A percentile compares a stretch with the other conserved stretches of the same genome.
Conservation (phyloP, 108 stramenopile genomes). For the Conticribra weissflogii region DNA sequence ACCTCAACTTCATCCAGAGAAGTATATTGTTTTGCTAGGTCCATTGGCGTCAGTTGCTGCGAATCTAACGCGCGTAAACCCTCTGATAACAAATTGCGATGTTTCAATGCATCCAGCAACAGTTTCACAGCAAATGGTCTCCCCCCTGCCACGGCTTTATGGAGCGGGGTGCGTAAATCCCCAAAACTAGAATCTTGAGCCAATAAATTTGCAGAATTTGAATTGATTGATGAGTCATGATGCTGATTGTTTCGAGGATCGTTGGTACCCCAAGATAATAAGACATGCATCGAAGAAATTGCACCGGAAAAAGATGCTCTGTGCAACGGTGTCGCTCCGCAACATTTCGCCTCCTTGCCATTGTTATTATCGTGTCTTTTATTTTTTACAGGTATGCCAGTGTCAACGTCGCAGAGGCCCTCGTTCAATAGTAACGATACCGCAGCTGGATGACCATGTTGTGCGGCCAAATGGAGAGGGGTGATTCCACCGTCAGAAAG, state of each 20-base stretch:
- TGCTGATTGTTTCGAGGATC: not conserved
- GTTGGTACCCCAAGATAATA: conserved; percentile 52
- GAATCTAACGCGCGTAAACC: conserved; percentile 32
- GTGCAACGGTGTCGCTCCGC: conserved; percentile 79
- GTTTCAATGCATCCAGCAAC: conserved; percentile 56
- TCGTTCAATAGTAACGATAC: conserved; percentile 57
- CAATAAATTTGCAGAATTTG: conserved; percentile 47
- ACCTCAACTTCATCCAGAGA: conserved; percentile 28
- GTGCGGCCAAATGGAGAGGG: conserved; percentile 78
- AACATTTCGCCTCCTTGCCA: not conserved
- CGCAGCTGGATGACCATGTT: conserved; percentile 77
- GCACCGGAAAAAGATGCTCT: conserved; percentile 85
- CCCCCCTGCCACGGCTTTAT: conserved; percentile 87
- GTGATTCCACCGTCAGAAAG: conserved; percentile 48
- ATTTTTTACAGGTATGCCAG: conserved; percentile 11
- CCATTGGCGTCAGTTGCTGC: conserved; percentile 44
- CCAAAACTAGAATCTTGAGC: conserved; percentile 78
- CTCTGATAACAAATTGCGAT: conserved; percentile 23
- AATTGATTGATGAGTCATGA: no score
- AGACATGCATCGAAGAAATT: conserved; percentile 68
- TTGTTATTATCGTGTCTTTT: no score
- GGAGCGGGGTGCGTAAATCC: conserved; percentile 75
- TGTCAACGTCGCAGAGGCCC: conserved; percentile 56
- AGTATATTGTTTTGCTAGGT: conserved; percentile 55
- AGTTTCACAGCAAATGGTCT: conserved; percentile 76